Base-by-base conservation (phyloP, 208 protist species). In the Porcisia deanei region DNA sequence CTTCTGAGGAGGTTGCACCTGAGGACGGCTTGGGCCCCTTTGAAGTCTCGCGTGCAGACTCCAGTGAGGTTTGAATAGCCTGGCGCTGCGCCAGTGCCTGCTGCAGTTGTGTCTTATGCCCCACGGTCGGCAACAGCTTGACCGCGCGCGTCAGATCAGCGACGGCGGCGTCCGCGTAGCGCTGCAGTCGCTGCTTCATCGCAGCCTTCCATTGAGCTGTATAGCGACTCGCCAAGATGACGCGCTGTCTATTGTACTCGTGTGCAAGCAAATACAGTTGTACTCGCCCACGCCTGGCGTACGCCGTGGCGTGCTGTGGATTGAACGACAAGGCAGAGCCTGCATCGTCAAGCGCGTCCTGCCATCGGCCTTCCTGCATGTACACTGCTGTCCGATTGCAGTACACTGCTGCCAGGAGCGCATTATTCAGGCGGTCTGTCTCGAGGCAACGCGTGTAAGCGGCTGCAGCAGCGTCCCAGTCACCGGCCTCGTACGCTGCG, bases 331-430 rank as follows among this genome's bases (percentile, higher is more conserved):
- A 80, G 6, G 88, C 84, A 18, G 70, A 65, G 52, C 88, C 75
- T 16, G 85, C 72, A 77, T 95, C 88, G 45, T 59, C 49, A 4
- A 94, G 84, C 0, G 91, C 91, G 41, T 90, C 87, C 7, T 64
- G 70, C 88, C 85, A 95, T 14, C 85, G 79, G 0, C 81, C 85
- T 41, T 75, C 67, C 82, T 97, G 90, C 80, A 95, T 95, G 63
- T 84, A 87, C 52, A 91, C 86, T n/a, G 94, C 90, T 22, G 91
- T 86, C 20, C 94, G 90, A 68, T 96, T 96, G 77, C 90, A 93
- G 77, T 95, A 88, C 5, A 88, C 90, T 41, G 87, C 76, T 30
- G 88, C 83, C 37, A 93, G 75, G 22, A 97, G 84, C 20, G 85
- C 89, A 30, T 75, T 65, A 76, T 96, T 96, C 25, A 74, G 72